A percentile compares a stretch with the other conserved stretches of the same genome.
phyloP scores from a whole-genome alignment of 768 basidiomycete genomes.

The Hericium rajendrae region DNA sequence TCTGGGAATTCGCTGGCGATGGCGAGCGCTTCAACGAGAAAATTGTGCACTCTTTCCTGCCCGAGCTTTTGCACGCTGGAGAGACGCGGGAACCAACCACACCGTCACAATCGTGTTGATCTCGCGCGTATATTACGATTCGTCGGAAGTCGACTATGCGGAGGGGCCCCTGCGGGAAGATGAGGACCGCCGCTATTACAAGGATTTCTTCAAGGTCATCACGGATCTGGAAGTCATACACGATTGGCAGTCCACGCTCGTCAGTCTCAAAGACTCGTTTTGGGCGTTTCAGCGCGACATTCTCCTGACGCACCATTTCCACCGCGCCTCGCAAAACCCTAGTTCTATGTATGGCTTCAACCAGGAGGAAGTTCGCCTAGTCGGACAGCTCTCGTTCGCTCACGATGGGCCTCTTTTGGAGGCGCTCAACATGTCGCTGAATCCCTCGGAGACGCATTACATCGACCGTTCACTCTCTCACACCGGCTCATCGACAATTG shows the following conservation, averaged over 20 bases:
- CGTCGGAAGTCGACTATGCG: slow-evolving; percentile 69
- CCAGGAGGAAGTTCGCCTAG: slow-evolving; percentile 49
- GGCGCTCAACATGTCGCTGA: slow-evolving; percentile 85
- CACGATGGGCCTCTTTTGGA: slow-evolving; percentile 96
- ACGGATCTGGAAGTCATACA: slow-evolving; percentile 82
- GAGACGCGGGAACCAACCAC: slow-evolving; percentile 79
- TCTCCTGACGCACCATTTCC: slow-evolving; percentile 80
- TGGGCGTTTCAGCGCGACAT: slow-evolving; percentile 91
- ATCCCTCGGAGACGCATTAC: slow-evolving; percentile 90
- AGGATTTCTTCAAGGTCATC: slow-evolving; percentile 94
- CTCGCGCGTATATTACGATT: slow-evolving; percentile 84
- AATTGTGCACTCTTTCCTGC: slow-evolving; percentile 94
- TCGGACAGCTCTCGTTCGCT: slow-evolving; percentile 75
- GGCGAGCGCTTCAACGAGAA: slow-evolving; percentile 96
- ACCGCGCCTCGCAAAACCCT: slow-evolving; percentile 42
- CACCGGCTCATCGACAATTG: slow-evolving; percentile 73
- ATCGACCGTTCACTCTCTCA: slow-evolving; percentile 89
- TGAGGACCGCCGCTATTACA: slow-evolving; percentile 75
- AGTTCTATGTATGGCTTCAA: slow-evolving; percentile 25
- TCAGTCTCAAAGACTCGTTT: slow-evolving; percentile 80
- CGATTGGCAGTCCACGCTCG: slow-evolving; percentile 83
- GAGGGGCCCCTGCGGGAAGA: slow-evolving; percentile 72
- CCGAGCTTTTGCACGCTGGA: slow-evolving; percentile 84
- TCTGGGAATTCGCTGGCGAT: slow-evolving; percentile 95
- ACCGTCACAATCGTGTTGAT: slow-evolving; percentile 91